These are phyloP conservation scores for Linum trigynum DNA, from an alignment of 345 rosid species.

Conservation along the genomic window DNA sequence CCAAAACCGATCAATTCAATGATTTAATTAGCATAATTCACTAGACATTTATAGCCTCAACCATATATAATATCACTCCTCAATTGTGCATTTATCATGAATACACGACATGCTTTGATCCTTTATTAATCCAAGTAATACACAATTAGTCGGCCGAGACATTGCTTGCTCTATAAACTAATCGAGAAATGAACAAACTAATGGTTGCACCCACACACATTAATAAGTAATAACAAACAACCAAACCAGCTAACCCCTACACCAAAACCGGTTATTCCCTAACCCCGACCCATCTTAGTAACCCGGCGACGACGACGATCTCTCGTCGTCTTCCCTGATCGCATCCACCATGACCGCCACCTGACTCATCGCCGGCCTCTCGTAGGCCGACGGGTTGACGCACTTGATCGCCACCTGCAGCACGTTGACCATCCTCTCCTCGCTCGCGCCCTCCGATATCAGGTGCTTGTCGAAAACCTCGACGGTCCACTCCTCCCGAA, in stretches of 20 bases:
- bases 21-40: too few species aligned
- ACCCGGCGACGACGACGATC: constrained; percentile 9
- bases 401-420: constrained; percentile 55
- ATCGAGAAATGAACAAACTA: too few species aligned
- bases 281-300: background rate
- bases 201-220: too few species aligned
- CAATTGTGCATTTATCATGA: too few species aligned
- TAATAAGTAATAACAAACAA: too few species aligned
- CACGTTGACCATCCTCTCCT: constrained; percentile 49
- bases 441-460: constrained; percentile 38
- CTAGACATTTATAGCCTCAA: too few species aligned
- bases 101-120: too few species aligned
- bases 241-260: background rate
- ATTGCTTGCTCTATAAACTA: too few species aligned
- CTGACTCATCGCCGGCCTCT: constrained; percentile 38
- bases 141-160: too few species aligned
- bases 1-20: too few species aligned
- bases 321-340: constrained; percentile 49
- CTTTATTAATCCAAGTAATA: too few species aligned
- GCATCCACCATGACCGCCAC: constrained; percentile 36
- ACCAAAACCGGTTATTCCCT: background rate
- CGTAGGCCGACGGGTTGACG: constrained; percentile 22
- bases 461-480: constrained; percentile 52
- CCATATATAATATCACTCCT: too few species aligned
- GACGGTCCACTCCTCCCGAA: constrained; percentile 53